Base-by-base conservation (phyloP, 2,329 filamentous ascomycete species). In the Ophiostoma perfectum region DNA sequence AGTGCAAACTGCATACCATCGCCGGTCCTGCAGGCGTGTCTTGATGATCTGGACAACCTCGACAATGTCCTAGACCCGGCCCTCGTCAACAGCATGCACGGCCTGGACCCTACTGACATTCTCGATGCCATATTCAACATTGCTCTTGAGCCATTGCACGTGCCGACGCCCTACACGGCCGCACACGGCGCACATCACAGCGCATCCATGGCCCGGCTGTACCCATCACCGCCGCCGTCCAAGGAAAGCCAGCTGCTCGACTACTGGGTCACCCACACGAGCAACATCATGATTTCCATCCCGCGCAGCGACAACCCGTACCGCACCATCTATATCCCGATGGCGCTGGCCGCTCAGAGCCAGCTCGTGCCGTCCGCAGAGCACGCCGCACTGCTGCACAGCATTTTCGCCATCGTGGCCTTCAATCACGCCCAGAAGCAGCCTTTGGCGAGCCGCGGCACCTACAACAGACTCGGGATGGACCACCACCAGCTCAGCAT, bases 171-270 rank as follows among this genome's bases (percentile, higher is more conserved):
- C 45, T 5, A 11, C 45, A 12, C 45, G 4, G 11, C 45, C 45
- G 11, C 9, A 49, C 27, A 27, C 27, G 45, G 12, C 7, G 44
- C 45, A 49, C 45, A 49, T 4, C 45, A 49, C 45, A 16, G 44
- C 14, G 44, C 14, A 7, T 16, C 45, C 63, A 14, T n/a, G 18
- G 44, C 7, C 5, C 44, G n/a, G n/a, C 42, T 47, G n/a, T 41
- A 4, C 44, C 36, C n/a, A 6, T 49, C 6, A 49, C 63, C n/a
- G 44, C n/a, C 14, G 42, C 42, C 18, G 63, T 49, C n/a, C 12
- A 41, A 65, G 63, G 63, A 65, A n/a, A 41, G 63, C 39, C 44
- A 41, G 42, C 63, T 65, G 42, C n/a, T 65, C 11, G 39, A 65
- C 63, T 65, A 65, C 63, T 49, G 63, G 63, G 63, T 65, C 5